Percentiles rank a stretch among this genome's conserved stretches.
Evolutionary conservation across 495 filamentous ascomycete species (phyloP).

Genomic region (Podospora sp.): DNA sequence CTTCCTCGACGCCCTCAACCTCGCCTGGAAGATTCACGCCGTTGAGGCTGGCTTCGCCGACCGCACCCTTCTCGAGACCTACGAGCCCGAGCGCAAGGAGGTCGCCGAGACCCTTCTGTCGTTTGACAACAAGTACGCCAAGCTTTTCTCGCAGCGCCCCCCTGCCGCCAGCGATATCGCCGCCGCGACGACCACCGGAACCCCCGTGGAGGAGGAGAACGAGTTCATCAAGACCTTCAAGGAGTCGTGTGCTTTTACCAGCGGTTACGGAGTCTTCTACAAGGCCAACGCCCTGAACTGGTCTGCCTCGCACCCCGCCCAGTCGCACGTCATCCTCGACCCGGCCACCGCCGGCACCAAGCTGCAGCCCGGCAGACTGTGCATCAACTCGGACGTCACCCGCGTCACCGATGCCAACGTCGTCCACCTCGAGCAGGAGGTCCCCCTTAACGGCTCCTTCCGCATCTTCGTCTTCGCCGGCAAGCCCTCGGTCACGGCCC

Average conservation of each 20-base stretch:
- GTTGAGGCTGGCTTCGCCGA: constrained; percentile 65
- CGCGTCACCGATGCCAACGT: constrained; percentile 83
- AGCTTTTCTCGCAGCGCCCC: constrained; percentile 64
- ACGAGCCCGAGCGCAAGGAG: constrained; percentile 68
- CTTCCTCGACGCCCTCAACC: constrained; percentile 79
- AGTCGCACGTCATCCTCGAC: constrained; percentile 64
- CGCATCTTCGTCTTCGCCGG: constrained; percentile 84
- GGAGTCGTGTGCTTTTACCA: constrained; percentile 70
- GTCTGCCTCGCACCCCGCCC: constrained; percentile 69
- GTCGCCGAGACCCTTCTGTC: constrained; percentile 71
- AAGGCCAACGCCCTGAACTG: constrained; percentile 62
- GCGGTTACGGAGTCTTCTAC: constrained; percentile 72
- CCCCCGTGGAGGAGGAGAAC: constrained; percentile 54
- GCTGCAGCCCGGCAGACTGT: constrained; percentile 67
- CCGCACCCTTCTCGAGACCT: constrained; percentile 65
- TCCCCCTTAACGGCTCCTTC: constrained; percentile 86
- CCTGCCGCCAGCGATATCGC: constrained; percentile 54
- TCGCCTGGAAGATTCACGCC: constrained; percentile 82
- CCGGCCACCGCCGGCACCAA: constrained; percentile 54
- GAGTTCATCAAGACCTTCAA: constrained; percentile 73
- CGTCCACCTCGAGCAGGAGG: constrained; percentile 84
- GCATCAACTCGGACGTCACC: constrained; percentile 76
- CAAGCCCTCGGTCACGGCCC: constrained; percentile 57
- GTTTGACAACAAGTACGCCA: constrained; percentile 73
- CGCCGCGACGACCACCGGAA: constrained; percentile 27